Evolutionary conservation across 257 asterid genomes (phyloP), one percentile per base, ranked within the genome.

Genomic region (Phtheirospermum japonicum): DNA sequence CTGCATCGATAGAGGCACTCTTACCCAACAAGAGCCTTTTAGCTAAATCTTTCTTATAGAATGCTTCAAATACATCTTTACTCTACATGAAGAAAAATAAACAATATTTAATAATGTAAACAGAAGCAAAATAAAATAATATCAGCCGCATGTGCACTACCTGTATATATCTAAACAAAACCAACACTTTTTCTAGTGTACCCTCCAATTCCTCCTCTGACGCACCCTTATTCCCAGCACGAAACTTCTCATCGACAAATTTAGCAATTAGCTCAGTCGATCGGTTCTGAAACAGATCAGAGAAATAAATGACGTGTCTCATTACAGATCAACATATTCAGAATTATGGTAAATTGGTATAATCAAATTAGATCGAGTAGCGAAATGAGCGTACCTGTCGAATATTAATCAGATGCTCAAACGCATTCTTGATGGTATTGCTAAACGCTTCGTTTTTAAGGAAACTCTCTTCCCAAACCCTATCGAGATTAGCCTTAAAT

Each of bases 121-220:
- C 17, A 45, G 14, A 37, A 34, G 45, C 64, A 53, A 5, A 63
- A n/a, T 7, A 55, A 40, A n/a, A 63, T 13, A 31, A 46, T 1
- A 16, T 40, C n/a, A n/a, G n/a, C n/a, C n/a, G n/a, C n/a, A n/a
- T 14, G 5, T 40, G 23, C 11, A 11, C 4, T 76, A 88, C 95
- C 95, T 85, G 95, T 67, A 85, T 88, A 78, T 79, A 88, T 74
- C 95, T 80, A 82, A 88, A 88, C 57, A 88, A 73, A 31, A 88
- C 87, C 85, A 88, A 74, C 57, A 85, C 95, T 83, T 78, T 88
- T 53, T 88, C 95, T 12, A 88, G 84, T 59, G 88, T 88, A 37
- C 88, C 86, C 84, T 88, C 96, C 78, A 88, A 74, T 70, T 83
- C 96, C 83, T 88, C 95, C 83, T 88, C 95, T 46, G 96, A 88